These are phyloP conservation scores for Paulownia fortunei DNA, from an alignment of 257 asterid species.

Conservation along the genomic window DNA sequence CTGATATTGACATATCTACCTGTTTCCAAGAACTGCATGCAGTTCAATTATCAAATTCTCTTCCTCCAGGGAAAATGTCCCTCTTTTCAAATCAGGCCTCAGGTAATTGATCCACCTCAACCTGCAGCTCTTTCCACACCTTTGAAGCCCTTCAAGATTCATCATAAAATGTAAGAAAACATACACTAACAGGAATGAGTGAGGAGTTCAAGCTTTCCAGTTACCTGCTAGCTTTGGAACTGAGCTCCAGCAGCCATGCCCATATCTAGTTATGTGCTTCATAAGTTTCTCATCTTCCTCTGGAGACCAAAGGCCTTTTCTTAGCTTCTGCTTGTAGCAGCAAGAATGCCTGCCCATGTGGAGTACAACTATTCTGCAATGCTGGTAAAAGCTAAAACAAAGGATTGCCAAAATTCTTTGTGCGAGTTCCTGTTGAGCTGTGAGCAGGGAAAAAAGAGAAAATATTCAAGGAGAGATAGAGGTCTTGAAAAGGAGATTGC, in stretches of 20 bases:
- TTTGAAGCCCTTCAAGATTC: constrained; percentile 56
- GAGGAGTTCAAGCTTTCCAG: too few species aligned
- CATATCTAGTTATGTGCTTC: constrained; percentile 67
- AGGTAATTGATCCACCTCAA: constrained; percentile 87
- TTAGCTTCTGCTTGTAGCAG: constrained; percentile 78
- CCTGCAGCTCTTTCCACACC: constrained; percentile 93
- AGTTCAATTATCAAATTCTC: constrained; percentile 72
- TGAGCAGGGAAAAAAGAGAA: background rate
- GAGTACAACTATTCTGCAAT: constrained; percentile 16
- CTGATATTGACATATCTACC: constrained; percentile 42
- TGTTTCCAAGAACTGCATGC: constrained; percentile 87
- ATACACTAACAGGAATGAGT: too few species aligned
- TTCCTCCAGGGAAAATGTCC: constrained; percentile 81
- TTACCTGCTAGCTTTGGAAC: constrained; percentile 89
- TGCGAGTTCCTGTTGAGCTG: background rate
- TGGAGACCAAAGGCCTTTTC: constrained; percentile 95
- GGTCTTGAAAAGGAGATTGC: constrained; percentile 38
- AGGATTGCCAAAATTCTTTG: background rate
- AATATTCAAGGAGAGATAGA: background rate
- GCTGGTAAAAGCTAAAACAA: constrained; percentile 18
- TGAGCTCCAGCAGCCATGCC: constrained; percentile 97
- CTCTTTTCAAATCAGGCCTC: constrained; percentile 89
- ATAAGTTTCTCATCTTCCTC: constrained; percentile 89
- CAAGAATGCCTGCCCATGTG: constrained; percentile 91
- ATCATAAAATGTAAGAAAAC: background rate